These are phyloP conservation scores for Metschnikowia lochheadii DNA, from an alignment of 805 yeast species.

Conservation along the genomic window DNA sequence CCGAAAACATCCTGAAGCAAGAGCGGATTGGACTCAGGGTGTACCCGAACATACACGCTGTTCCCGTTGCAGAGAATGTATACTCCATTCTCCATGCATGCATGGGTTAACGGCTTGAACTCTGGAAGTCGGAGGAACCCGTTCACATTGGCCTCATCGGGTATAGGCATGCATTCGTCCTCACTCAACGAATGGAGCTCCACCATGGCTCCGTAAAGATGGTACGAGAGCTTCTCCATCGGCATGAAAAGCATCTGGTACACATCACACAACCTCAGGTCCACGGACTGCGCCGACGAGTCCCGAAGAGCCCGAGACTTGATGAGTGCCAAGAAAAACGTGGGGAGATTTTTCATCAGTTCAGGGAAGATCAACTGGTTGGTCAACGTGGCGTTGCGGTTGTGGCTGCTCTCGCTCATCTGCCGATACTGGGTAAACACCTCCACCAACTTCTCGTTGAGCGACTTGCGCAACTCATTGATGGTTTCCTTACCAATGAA, in stretches of 20 bases:
- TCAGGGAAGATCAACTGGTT: constrained; percentile 79
- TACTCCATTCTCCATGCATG: constrained; percentile 63
- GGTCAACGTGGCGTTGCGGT: constrained; percentile 31
- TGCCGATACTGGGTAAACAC: constrained; percentile 49
- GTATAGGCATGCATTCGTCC: constrained; percentile 42
- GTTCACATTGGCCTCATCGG: constrained; percentile 37
- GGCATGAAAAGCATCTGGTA: constrained; percentile 51
- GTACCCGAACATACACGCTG: constrained; percentile 58
- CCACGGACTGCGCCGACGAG: constrained; percentile 49
- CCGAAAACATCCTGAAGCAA: constrained; percentile 77
- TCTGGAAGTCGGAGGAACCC: constrained; percentile 48
- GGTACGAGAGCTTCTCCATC: constrained; percentile 52
- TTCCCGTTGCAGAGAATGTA: constrained; percentile 73
- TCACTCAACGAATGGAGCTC: constrained; percentile 64
- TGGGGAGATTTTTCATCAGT: constrained; percentile 66
- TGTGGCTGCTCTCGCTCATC: constrained; percentile 41
- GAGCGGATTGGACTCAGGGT: constrained; percentile 60
- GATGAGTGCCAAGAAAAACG: constrained; percentile 62
- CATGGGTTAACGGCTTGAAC: constrained; percentile 41
- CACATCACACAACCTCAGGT: constrained; percentile 56
- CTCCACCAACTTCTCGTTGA: constrained; percentile 39
- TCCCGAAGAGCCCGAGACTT: constrained; percentile 63
- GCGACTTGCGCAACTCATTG: constrained; percentile 36
- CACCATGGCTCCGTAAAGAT: constrained; percentile 76
- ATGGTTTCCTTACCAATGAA: constrained; percentile 39